Evolutionary conservation across 257 asterid species (phyloP).

Genomic region (Gentiana straminea): DNA sequence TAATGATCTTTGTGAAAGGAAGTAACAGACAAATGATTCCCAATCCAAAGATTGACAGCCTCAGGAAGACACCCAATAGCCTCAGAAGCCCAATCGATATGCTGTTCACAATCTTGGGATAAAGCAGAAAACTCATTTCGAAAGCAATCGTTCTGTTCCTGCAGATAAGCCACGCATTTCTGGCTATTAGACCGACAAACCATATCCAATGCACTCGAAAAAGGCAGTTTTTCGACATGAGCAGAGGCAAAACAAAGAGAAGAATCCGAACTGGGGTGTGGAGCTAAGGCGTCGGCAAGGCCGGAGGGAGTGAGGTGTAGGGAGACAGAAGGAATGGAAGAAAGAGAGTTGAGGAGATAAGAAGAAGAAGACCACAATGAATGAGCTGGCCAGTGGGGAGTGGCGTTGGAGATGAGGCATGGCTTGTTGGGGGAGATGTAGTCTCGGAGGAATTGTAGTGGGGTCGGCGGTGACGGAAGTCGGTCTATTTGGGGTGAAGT

Average conservation of each 20-base stretch:
- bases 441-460: constrained; percentile 73
- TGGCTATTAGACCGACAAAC: constrained; percentile 26
- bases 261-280: constrained; percentile 33
- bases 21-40: constrained; percentile 56
- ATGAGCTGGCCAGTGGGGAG: constrained; percentile 72
- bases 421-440: constrained; percentile 17
- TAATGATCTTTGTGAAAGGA: constrained; percentile 85
- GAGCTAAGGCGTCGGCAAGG: constrained; percentile 57
- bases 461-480: constrained; percentile 59
- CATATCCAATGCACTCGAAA: constrained; percentile 41
- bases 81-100: constrained; percentile 64
- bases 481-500: constrained; percentile 30
- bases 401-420: constrained; percentile 27
- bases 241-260: constrained; percentile 77
- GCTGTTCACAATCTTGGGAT: constrained; percentile 46
- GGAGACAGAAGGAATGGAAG: constrained; percentile 49
- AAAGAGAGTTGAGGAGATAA: constrained; percentile 55
- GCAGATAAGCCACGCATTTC: constrained; percentile 50
- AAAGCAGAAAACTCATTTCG: constrained; percentile 58
- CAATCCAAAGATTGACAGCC: constrained; percentile 91
- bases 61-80: constrained; percentile 79
- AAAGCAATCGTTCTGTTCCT: constrained; percentile 90
- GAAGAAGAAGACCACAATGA: constrained; percentile 50
- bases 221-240: constrained; percentile 43
- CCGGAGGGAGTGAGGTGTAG: constrained; percentile 91